Evolutionary conservation across 108 stramenopile genomes (phyloP), one percentile per base, ranked within the genome.

Genomic region (Chaetoceros tenuissimus): DNA sequence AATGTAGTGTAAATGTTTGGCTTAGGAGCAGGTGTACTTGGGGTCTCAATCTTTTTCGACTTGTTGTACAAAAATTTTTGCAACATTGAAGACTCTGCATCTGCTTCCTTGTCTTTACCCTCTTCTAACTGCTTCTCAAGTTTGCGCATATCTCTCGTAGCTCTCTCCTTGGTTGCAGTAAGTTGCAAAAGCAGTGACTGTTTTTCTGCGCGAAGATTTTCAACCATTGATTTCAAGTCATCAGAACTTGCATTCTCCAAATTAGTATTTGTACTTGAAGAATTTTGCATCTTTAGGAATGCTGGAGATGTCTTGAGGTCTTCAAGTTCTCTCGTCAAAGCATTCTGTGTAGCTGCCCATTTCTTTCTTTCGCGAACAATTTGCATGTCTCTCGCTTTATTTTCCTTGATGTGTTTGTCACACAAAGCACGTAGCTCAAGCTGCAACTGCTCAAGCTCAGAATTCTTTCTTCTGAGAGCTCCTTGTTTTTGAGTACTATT

Each of bases 61-160:
- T n/a, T n/a, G n/a, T n/a, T n/a, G n/a, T 20, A 20, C 21, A 8
- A 8, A 20, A 8, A 50, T 8, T 50, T 20, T 13, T 17, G 10
- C 17, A 50, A 7, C 49, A 50, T 50, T 18, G 49, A 50, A 50
- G 49, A 50, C 19, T 79, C 26, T n/a, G n/a, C n/a, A 5, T 40
- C 34, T 10, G 34, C 34, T 13, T 40, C 34, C 13, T 13, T 40
- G 5, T 10, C 13, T 40, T 13, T 13, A 10, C 8, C 13, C 34
- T 40, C 34, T 40, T 40, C 13, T 13, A 40, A 13, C 34, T 40
- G 5, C 34, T 40, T 40, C 34, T 40, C 34, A 40, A 40, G 34
- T 10, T 40, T 40, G 8, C 13, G 5, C 34, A 40, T 40, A 40
- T 40, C 34, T 10, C 34, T 5, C 13, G 34, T 13, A 5, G 34